A percentile compares a stretch with the other conserved stretches of the same genome.
These are phyloP conservation scores for Boechera retrofracta DNA, from an alignment of 345 rosid genomes.

Conservation along the genomic window DNA sequence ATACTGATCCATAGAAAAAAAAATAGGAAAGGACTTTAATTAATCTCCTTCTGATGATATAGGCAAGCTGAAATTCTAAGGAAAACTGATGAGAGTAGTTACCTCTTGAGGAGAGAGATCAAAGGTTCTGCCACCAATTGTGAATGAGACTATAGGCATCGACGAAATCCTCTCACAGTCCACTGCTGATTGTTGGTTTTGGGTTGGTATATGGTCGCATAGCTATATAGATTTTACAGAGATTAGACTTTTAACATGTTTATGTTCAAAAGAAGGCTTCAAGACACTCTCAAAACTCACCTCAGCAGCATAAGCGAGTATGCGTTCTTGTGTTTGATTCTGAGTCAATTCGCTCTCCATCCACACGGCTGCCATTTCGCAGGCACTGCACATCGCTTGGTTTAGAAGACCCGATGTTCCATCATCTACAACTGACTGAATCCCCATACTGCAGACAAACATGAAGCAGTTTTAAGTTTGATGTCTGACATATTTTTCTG, in stretches of 20 bases:
- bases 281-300: conserved; percentile 45
- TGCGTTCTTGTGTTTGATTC: conserved; percentile 71
- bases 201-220: conserved; percentile 81
- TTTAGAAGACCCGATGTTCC: conserved; percentile 51
- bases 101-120: conserved; percentile 86
- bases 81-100: conserved; percentile 29
- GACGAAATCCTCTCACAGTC: conserved; percentile 64
- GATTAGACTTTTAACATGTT: conserved; percentile 4
- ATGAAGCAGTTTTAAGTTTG: conserved; percentile 18
- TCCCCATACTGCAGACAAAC: conserved; percentile 59
- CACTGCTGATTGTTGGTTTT: conserved; percentile 81
- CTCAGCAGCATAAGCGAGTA: conserved; percentile 73
- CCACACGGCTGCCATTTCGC: conserved; percentile 94
- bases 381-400: conserved; percentile 68
- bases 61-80: conserved; percentile 25
- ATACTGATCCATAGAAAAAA: conserved; percentile 47
- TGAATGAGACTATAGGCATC: conserved; percentile 79
- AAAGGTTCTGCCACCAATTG: conserved; percentile 74
- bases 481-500: neutral
- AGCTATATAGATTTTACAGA: conserved; percentile 55
- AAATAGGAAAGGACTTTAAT: neutral
- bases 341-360: conserved; percentile 75
- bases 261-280: neutral
- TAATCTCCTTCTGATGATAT: conserved; percentile 4
- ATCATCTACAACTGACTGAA: conserved; percentile 65